A percentile compares a stretch with the other conserved stretches of the same genome.
Conservation (phyloP, 129 eudicot genomes). For the Flaveria linearis region DNA sequence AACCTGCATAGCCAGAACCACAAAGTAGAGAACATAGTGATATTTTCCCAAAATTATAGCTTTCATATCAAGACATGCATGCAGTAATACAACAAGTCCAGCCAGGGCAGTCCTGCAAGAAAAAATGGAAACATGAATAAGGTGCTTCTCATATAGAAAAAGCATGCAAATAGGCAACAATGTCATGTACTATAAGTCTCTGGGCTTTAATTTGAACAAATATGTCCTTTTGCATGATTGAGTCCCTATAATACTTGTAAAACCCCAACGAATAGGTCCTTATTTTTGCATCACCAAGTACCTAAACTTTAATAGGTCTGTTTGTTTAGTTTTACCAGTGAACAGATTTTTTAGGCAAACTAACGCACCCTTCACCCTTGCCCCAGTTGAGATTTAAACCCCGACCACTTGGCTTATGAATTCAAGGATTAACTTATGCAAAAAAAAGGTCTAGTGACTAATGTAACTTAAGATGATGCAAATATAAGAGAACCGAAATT, state of each 20-base stretch:
- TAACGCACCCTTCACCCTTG: neutral
- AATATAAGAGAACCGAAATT: neutral
- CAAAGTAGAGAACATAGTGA: conserved; percentile 86
- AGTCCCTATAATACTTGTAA: neutral
- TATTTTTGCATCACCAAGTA: no score
- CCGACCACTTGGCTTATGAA: neutral
- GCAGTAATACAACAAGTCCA: conserved; percentile 73
- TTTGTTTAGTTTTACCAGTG: no score
- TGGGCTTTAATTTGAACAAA: neutral
- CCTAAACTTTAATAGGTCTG: neutral
- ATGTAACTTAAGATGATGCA: neutral
- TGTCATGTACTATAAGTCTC: neutral
- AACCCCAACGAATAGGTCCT: no score
- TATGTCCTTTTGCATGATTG: neutral
- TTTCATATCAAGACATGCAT: conserved; percentile 93
- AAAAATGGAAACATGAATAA: neutral
- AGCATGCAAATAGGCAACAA: neutral
- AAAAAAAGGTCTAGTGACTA: no score
- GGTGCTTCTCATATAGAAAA: neutral
- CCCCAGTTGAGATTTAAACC: neutral
- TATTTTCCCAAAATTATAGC: conserved; percentile 88
- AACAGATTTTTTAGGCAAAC: neutral
- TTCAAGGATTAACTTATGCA: neutral
- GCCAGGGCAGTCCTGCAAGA: conserved; percentile 78
- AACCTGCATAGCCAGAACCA: conserved; percentile 95